Evolutionary conservation across 2,329 filamentous ascomycete genomes (phyloP).

Genomic region (Sclerotinia spermophila): DNA sequence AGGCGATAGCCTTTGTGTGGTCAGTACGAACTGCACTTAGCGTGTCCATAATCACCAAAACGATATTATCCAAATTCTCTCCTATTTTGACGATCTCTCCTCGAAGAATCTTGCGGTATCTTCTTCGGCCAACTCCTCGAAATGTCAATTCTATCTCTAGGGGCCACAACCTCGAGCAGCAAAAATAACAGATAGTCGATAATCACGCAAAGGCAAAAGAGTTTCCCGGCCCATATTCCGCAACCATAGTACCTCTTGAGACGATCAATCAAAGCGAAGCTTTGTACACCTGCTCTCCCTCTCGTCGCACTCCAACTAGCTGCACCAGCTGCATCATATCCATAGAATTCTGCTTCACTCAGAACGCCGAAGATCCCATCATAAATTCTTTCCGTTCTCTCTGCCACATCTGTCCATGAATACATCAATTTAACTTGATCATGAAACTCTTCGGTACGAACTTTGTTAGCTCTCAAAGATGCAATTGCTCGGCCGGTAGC

Average conservation of each 20-base stretch:
- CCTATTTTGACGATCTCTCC: constrained; percentile 6
- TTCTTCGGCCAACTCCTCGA: constrained; percentile 92
- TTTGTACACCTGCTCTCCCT: constrained; percentile 67
- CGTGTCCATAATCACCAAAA: background rate
- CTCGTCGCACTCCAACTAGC: constrained; percentile 66
- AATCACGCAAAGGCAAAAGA: constrained; percentile 92
- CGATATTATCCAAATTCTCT: background rate
- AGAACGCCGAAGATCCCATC: constrained; percentile 87
- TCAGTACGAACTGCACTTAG: background rate
- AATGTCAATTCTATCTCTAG: constrained; percentile 80
- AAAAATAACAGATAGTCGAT: constrained; percentile 92
- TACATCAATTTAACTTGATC: constrained; percentile 99
- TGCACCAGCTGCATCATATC: constrained; percentile 63
- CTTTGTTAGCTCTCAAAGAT: constrained; percentile 76
- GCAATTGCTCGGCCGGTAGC: constrained; percentile 89
- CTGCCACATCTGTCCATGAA: constrained; percentile 93
- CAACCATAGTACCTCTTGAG: constrained; percentile 97
- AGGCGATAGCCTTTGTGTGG: background rate
- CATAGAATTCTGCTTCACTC: constrained; percentile 83
- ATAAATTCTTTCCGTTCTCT: constrained; percentile 91
- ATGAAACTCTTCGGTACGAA: constrained; percentile 91
- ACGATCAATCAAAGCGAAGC: constrained; percentile 89
- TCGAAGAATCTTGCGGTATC: constrained; percentile 11
- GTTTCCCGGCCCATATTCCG: constrained; percentile 95
- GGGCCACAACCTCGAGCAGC: constrained; percentile 82